Evolutionary conservation across 805 yeast species (phyloP).

Genomic region (Ogataea paradorogensis): DNA sequence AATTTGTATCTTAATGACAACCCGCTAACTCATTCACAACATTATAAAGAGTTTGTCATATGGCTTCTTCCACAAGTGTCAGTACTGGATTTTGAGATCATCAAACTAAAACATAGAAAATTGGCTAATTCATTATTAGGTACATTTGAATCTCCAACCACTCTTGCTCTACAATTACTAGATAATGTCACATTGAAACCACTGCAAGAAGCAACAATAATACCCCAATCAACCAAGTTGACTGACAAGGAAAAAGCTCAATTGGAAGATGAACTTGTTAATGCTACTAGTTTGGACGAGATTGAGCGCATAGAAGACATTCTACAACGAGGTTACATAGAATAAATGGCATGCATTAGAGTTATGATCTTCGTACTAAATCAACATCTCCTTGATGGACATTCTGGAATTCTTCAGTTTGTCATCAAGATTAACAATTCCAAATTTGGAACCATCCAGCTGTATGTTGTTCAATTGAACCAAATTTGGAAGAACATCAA

Average conservation of each 20-base stretch:
- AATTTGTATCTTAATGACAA: conserved; percentile 56
- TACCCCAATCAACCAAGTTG: conserved; percentile 34
- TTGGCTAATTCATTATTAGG: conserved; percentile 46
- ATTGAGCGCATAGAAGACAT: conserved; percentile 66
- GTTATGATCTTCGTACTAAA: background rate
- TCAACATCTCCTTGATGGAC: conserved; percentile 23
- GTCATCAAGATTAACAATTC: conserved; percentile 16
- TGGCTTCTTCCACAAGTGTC: conserved; percentile 62
- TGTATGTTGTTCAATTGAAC: conserved; percentile 8
- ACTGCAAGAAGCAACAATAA: background rate
- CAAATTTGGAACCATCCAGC: conserved; percentile 24
- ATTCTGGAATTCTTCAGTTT: conserved; percentile 9
- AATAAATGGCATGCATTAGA: conserved; percentile 1
- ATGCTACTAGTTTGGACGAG: conserved; percentile 70
- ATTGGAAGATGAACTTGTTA: conserved; percentile 51
- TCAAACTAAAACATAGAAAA: conserved; percentile 53
- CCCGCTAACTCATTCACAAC: conserved; percentile 44
- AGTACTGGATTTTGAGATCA: conserved; percentile 65
- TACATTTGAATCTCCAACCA: conserved; percentile 25
- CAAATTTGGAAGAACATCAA: conserved; percentile 26
- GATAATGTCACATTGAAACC: conserved; percentile 10
- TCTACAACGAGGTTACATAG: conserved; percentile 38
- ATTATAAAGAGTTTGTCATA: conserved; percentile 60
- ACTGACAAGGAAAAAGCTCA: conserved; percentile 50
- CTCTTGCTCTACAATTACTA: conserved; percentile 31